A percentile compares a stretch with the other conserved stretches of the same genome.
Evolutionary conservation across 2,329 filamentous ascomycete genomes (phyloP).

Genomic region (Diaporthe sp.): DNA sequence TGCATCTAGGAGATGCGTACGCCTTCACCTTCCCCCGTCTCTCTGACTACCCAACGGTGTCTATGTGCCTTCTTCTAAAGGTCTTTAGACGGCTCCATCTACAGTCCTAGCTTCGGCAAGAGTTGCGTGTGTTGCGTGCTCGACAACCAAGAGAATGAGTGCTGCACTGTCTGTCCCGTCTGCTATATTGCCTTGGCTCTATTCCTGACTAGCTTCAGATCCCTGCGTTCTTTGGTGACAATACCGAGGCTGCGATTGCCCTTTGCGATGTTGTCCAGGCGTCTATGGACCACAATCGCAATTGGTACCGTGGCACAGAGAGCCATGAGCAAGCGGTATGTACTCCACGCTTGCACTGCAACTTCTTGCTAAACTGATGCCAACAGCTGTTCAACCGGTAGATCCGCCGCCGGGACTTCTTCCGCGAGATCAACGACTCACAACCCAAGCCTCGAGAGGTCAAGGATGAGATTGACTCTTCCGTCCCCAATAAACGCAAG

Average conservation of each 20-base stretch:
- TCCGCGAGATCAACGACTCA: too few species aligned
- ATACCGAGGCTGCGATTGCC: background rate
- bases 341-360: too few species aligned
- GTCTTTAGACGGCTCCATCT: background rate
- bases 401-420: too few species aligned
- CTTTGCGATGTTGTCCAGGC: background rate
- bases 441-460: too few species aligned
- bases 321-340: too few species aligned
- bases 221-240: background rate
- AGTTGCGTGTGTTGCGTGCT: background rate
- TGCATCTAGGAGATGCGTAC: background rate
- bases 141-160: background rate
- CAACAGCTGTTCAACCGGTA: too few species aligned
- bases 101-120: background rate
- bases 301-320: too few species aligned
- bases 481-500: background rate
- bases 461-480: background rate
- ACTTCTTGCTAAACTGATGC: too few species aligned
- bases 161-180: background rate
- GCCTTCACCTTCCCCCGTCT: background rate
- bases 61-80: background rate
- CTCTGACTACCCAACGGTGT: background rate
- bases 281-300: background rate
- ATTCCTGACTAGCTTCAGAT: background rate
- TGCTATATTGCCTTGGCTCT: background rate